Percentiles rank a stretch among this genome's conserved stretches.
phyloP scores from a whole-genome alignment of 257 asterid species.

The Fraxinus cuspidata region DNA sequence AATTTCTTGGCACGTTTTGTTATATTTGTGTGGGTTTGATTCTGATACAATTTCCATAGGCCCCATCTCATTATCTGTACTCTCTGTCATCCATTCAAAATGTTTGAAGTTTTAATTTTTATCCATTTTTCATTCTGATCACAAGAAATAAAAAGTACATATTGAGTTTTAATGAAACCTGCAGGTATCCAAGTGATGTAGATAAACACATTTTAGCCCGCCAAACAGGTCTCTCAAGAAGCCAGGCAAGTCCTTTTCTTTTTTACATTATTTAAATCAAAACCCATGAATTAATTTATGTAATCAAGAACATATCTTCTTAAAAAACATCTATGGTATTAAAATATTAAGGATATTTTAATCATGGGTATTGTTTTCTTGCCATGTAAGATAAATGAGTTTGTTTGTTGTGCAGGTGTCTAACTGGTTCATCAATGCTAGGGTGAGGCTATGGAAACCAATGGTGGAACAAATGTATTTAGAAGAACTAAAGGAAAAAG shows the following conservation, averaged over 20 bases:
- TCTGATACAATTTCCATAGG: slow-evolving; percentile 36
- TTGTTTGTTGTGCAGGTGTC: slow-evolving; percentile 56
- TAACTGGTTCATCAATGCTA: slow-evolving; percentile 92
- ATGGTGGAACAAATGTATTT: slow-evolving; percentile 97
- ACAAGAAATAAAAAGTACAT: slow-evolving; percentile 1
- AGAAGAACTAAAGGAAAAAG: slow-evolving; percentile 71
- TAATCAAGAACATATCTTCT: slow-evolving; percentile 36
- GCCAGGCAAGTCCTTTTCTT: slow-evolving; percentile 78
- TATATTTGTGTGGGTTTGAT: slow-evolving; percentile 40
- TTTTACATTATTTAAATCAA: slow-evolving; percentile 20
- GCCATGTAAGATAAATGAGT: slow-evolving; percentile 15
- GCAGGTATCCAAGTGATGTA: slow-evolving; percentile 97
- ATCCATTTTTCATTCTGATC: slow-evolving; percentile 1
- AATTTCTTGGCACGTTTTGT: slow-evolving; percentile 18
- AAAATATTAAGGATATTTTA: slow-evolving; percentile 8
- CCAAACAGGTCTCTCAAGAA: slow-evolving; percentile 97
- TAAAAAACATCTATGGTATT: slow-evolving; percentile 18
- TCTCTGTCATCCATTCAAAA: slow-evolving; percentile 6
- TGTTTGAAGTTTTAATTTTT: slow-evolving; percentile 2
- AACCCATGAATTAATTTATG: slow-evolving; percentile 26
- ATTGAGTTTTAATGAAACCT: not conserved
- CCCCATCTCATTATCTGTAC: slow-evolving; percentile 26
- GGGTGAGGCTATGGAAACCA: slow-evolving; percentile 98
- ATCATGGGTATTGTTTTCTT: slow-evolving; percentile 22
- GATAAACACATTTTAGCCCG: slow-evolving; percentile 96